A percentile compares a stretch with the other conserved stretches of the same genome.
Conservation (phyloP, 2,329 filamentous ascomycete genomes). For the Calonectria leucothoes region DNA sequence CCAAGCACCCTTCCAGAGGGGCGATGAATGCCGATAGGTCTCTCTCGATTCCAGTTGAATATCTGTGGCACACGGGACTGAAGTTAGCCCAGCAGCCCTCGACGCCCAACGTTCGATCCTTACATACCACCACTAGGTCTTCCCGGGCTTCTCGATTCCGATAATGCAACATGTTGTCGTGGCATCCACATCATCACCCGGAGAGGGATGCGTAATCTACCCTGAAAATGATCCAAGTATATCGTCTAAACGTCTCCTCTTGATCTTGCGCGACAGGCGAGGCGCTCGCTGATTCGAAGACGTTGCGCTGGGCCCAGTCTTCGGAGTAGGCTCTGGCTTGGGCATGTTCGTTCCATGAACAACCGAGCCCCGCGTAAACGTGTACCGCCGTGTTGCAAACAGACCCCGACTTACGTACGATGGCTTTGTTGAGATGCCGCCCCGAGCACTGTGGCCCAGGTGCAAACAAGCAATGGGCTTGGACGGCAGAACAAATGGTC, state of each 20-base stretch:
- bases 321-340: conserved; percentile 20
- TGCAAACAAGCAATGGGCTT: conserved; percentile 52
- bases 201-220: conserved; percentile 1
- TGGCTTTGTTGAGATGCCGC: conserved; percentile 48
- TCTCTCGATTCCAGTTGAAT: neutral
- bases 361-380: conserved; percentile 44
- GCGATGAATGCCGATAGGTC: neutral
- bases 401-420: conserved; percentile 51
- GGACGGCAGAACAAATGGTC: conserved; percentile 52
- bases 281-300: conserved; percentile 29
- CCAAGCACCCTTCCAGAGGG: neutral
- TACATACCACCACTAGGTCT: neutral
- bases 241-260: conserved; percentile 49
- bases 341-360: conserved; percentile 8
- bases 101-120: neutral
- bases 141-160: neutral
- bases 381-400: conserved; percentile 48
- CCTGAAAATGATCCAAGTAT: conserved; percentile 45
- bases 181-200: neutral
- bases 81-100: neutral
- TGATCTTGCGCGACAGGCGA: conserved; percentile 43
- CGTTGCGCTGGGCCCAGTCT: conserved; percentile 22
- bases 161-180: neutral
- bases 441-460: conserved; percentile 50
- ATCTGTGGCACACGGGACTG: neutral